Conservation (phyloP, 345 rosid genomes). For the Eucalyptus polyanthemos region DNA sequence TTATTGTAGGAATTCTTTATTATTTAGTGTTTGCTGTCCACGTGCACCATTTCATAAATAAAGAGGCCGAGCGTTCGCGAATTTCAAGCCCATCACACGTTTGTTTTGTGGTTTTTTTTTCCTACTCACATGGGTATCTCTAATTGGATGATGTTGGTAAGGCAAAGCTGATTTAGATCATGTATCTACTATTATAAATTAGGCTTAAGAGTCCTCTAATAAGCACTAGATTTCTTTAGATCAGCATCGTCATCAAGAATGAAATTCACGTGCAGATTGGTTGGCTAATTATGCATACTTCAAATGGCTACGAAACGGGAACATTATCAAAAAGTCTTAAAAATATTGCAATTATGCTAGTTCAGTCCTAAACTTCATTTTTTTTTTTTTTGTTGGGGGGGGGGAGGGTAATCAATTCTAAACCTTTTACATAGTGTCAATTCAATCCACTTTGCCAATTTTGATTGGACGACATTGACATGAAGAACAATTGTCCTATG, state of each 20-base stretch:
- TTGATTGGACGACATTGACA: too few relatives aligned
- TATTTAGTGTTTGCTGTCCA: not conserved
- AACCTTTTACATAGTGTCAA: too few relatives aligned
- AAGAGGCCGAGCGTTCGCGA: too few relatives aligned
- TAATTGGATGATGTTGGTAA: too few relatives aligned
- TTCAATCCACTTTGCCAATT: too few relatives aligned
- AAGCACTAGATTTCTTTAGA: not conserved
- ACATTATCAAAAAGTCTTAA: too few relatives aligned
- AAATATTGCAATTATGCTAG: too few relatives aligned
- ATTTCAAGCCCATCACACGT: not conserved
- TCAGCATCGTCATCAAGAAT: not conserved
- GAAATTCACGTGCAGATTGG: not conserved
- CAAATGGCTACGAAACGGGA: not conserved
- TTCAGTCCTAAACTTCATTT: rapidly evolving
- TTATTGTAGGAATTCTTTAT: not conserved
- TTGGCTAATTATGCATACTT: not conserved
- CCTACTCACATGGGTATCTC: not conserved
- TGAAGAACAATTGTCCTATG: too few relatives aligned
- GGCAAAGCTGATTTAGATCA: not conserved
- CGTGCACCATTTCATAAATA: not conserved
- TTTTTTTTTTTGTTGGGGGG: too few relatives aligned
- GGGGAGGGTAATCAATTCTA: too few relatives aligned
- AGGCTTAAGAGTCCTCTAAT: not conserved
- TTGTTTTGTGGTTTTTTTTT: not conserved
- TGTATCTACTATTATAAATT: not conserved